A percentile compares a stretch with the other conserved stretches of the same genome.
These are phyloP conservation scores for Colletotrichum karsti DNA, from an alignment of 2,329 filamentous ascomycete genomes.

Conservation along the genomic window DNA sequence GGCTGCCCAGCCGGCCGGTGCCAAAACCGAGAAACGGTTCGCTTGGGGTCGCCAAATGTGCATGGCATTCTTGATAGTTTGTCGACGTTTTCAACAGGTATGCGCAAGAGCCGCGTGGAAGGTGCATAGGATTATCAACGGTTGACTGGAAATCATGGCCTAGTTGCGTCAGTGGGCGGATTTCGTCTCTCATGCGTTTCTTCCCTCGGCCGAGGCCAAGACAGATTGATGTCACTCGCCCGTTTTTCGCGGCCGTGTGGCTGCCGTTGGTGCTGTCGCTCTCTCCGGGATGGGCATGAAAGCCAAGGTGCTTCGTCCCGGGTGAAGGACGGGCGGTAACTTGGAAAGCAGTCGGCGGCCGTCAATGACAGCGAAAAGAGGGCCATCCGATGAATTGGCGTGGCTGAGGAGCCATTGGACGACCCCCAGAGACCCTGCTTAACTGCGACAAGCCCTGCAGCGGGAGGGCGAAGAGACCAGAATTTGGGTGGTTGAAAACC, in stretches of 20 bases:
- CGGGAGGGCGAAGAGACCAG: constrained; percentile 4
- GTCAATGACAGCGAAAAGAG: neutral
- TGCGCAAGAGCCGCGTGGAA: constrained; percentile 12
- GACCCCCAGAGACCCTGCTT: neutral
- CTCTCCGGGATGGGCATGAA: neutral
- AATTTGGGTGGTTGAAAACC: constrained; percentile 18
- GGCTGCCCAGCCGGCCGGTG: constrained; percentile 15
- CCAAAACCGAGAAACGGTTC: neutral
- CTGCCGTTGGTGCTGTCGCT: neutral
- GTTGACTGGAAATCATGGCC: neutral
- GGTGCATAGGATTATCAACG: neutral
- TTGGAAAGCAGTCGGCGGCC: neutral
- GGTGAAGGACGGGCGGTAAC: neutral
- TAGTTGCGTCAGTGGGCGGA: constrained; percentile 18
- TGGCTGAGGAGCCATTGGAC: neutral
- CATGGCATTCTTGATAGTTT: neutral
- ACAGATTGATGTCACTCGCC: constrained; percentile 19
- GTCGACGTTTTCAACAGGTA: constrained; percentile 10
- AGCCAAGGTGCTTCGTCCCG: neutral
- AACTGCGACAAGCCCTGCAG: constrained; percentile 16
- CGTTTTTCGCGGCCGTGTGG: constrained; percentile 11
- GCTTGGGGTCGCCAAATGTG: neutral
- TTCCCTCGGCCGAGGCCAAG: constrained; percentile 3
- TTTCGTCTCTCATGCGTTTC: neutral
- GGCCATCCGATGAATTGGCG: neutral